Conservation (phyloP, 2,329 filamentous ascomycete species). For the Xylariaceae sp. region DNA sequence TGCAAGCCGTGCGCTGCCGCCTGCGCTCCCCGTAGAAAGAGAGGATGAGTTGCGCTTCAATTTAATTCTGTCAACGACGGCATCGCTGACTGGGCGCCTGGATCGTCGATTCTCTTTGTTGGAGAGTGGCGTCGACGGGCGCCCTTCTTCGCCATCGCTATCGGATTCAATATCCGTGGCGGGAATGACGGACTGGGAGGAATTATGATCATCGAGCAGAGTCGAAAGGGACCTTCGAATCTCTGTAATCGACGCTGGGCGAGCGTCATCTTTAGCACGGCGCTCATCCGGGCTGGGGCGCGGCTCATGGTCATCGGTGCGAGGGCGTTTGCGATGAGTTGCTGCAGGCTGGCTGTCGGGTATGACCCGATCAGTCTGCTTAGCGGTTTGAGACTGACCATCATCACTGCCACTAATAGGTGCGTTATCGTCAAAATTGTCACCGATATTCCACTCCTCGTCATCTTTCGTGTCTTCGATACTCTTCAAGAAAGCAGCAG, state of each 20-base stretch:
- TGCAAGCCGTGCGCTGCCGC: constrained; percentile 42
- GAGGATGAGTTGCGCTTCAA: constrained; percentile 50
- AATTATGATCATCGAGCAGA: constrained; percentile 66
- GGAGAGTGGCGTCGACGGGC: constrained; percentile 20
- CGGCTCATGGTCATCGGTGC: constrained; percentile 29
- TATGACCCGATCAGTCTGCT: constrained; percentile 33
- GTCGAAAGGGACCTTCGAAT: constrained; percentile 79
- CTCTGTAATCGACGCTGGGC: constrained; percentile 69
- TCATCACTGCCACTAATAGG: constrained; percentile 33
- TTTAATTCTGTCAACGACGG: constrained; percentile 67
- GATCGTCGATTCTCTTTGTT: constrained; percentile 48
- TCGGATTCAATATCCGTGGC: constrained; percentile 46
- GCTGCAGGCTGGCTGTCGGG: constrained; percentile 51
- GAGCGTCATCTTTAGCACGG: constrained; percentile 56
- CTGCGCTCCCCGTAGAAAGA: constrained; percentile 19
- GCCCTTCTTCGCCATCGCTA: constrained; percentile 43
- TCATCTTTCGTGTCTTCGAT: constrained; percentile 77
- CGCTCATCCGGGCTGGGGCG: constrained; percentile 57
- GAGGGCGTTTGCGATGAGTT: constrained; percentile 29
- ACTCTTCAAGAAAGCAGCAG: constrained; percentile 81
- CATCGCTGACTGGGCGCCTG: constrained; percentile 28
- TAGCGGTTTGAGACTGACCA: constrained; percentile 34
- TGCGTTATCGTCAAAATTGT: constrained; percentile 43
- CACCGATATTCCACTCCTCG: constrained; percentile 71
- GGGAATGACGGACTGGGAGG: constrained; percentile 42